These are phyloP conservation scores for Aspergillus leporis DNA, from an alignment of 495 filamentous ascomycete genomes.

Conservation along the genomic window DNA sequence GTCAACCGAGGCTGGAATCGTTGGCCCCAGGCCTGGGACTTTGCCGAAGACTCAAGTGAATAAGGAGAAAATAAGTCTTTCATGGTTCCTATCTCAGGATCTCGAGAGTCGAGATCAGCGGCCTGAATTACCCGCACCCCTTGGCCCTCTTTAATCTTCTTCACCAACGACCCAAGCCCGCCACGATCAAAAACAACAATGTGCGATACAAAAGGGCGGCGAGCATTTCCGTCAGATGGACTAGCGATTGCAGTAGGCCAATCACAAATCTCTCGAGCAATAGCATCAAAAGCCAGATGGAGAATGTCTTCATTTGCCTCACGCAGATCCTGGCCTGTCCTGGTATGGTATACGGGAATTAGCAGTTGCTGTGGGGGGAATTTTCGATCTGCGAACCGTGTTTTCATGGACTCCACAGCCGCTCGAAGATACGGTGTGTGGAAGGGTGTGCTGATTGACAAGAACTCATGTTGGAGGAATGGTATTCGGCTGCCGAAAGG, in stretches of 20 bases:
- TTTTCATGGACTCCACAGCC: constrained; percentile 19
- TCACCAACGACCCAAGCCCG: constrained; percentile 16
- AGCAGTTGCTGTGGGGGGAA: constrained; percentile 21
- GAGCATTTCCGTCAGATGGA: too few species aligned
- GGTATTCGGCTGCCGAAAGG: constrained; percentile 25
- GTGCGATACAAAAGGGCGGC: constrained; percentile 8
- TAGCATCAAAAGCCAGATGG: constrained; percentile 21
- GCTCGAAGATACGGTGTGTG: constrained; percentile 32
- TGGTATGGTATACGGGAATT: constrained; percentile 39
- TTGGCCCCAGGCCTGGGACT: constrained; percentile 23
- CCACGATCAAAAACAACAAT: constrained; percentile 24
- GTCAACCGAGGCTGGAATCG: constrained; percentile 27
- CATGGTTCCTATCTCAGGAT: constrained; percentile 21
- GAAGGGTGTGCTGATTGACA: constrained; percentile 36
- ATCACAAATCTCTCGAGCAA: constrained; percentile 25
- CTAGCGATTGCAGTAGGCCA: constrained; percentile 17
- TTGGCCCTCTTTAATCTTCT: constrained; percentile 17
- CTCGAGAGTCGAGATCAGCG: constrained; percentile 19
- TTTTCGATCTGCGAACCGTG: constrained; percentile 14
- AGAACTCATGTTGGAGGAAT: constrained; percentile 21
- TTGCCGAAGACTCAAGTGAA: constrained; percentile 15
- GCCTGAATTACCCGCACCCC: constrained; percentile 21
- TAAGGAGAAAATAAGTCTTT: constrained; percentile 19
- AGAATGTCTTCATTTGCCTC: constrained; percentile 18
- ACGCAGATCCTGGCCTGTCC: constrained; percentile 30